Percentiles rank a stretch among this genome's conserved stretches.
Conservation (phyloP, 2,329 filamentous ascomycete genomes). For the Juglanconis juglandina region DNA sequence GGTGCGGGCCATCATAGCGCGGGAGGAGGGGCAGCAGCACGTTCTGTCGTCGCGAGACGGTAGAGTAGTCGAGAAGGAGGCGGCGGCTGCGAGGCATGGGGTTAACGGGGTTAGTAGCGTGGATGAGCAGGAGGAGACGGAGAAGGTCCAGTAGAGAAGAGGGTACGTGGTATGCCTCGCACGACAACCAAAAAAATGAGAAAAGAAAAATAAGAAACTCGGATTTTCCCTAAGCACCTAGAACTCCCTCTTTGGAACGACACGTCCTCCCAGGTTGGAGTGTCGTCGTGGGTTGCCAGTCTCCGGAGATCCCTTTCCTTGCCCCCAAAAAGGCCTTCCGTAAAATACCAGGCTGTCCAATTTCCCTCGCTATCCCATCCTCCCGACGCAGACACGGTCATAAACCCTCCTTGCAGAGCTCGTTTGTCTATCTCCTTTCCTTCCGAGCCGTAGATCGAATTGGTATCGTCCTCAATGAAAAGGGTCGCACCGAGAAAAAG, state of each 20-base stretch:
- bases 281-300: not conserved
- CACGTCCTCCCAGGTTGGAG: not conserved
- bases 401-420: not conserved
- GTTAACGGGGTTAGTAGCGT: slow-evolving; percentile 45
- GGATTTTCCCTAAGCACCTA: slow-evolving; percentile 12
- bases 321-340: not conserved
- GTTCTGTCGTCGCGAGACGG: not conserved
- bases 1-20: slow-evolving; percentile 59
- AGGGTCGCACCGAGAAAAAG: not conserved
- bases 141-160: slow-evolving; percentile 32
- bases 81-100: slow-evolving; percentile 27
- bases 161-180: not conserved
- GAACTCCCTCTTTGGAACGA: not conserved
- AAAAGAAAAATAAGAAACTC: slow-evolving; percentile 10
- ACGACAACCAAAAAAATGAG: not conserved
- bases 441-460: not conserved
- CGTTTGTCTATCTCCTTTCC: not conserved
- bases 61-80: slow-evolving; percentile 1
- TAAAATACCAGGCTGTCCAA: too few species aligned
- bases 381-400: not conserved
- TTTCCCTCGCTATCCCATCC: not conserved
- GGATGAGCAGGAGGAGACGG: slow-evolving; percentile 59
- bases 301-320: not conserved
- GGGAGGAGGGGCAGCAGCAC: slow-evolving; percentile 20
- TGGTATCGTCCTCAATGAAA: not conserved